Percentiles rank a stretch among this genome's conserved stretches.
These are phyloP conservation scores for Capsicum rhomboideum DNA, from an alignment of 257 asterid genomes.

Conservation along the genomic window DNA sequence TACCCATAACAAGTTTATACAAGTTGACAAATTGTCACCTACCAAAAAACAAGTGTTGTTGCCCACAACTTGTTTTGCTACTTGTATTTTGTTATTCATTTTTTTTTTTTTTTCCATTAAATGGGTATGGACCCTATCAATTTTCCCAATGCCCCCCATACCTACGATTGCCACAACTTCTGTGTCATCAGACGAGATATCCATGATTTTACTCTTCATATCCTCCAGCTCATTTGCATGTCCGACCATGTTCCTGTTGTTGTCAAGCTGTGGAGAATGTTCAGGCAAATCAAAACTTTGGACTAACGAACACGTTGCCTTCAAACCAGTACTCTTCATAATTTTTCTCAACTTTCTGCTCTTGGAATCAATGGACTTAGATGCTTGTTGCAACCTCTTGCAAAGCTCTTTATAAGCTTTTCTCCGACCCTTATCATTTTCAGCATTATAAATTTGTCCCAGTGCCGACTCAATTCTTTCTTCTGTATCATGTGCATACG, in stretches of 20 bases:
- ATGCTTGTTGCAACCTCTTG: background rate
- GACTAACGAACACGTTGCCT: background rate
- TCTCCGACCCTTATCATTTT: background rate
- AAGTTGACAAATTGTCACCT: too few species aligned
- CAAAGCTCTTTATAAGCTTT: too few species aligned
- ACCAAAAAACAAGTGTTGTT: too few species aligned
- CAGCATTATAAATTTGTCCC: background rate
- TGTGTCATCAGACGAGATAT: background rate
- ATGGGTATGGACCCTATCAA: too few species aligned
- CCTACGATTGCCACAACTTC: background rate
- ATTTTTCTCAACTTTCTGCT: background rate
- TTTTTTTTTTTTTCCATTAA: too few species aligned
- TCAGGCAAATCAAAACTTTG: background rate
- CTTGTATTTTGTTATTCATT: too few species aligned
- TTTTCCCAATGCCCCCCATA: slow-evolving; percentile 13
- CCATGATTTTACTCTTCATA: background rate
- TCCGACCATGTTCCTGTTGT: background rate
- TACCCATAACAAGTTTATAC: too few species aligned
- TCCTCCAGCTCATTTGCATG: background rate
- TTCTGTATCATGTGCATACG: background rate
- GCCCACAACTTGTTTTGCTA: too few species aligned
- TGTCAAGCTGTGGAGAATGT: background rate
- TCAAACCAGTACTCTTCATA: background rate
- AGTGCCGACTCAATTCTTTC: background rate
- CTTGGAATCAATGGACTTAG: background rate